A percentile compares a stretch with the other conserved stretches of the same genome.
Conservation (phyloP, 1,284 basidiomycete genomes). For the Cryptococcus amylolentus region DNA sequence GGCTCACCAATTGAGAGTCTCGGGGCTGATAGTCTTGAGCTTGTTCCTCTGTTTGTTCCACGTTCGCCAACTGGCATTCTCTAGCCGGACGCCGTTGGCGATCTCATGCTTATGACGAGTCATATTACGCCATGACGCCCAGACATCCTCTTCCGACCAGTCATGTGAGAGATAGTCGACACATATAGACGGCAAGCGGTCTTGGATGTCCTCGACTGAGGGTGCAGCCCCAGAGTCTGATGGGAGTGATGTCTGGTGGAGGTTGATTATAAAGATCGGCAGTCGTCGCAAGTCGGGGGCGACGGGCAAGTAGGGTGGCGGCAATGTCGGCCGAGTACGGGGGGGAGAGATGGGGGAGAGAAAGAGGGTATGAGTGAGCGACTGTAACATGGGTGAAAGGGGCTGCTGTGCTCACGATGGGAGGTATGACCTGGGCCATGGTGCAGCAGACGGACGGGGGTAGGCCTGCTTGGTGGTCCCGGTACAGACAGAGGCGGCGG, state of each 20-base stretch:
- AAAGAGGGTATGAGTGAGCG: background rate
- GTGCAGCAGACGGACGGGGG: conserved; percentile 5
- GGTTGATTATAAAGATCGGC: background rate
- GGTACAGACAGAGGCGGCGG: background rate
- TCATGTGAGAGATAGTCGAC: conserved; percentile 77
- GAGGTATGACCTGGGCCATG: conserved; percentile 47
- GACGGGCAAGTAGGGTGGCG: background rate
- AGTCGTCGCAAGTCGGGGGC: background rate
- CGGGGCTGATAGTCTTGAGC: conserved; percentile 89
- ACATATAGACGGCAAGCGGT: conserved; percentile 57
- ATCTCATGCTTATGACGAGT: conserved; percentile 98
- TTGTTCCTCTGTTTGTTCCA: conserved; percentile 99
- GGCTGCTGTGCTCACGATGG: conserved; percentile 33
- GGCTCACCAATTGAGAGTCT: conserved; percentile 95
- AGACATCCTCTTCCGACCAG: conserved; percentile 98
- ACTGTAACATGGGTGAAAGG: background rate
- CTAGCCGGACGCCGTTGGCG: conserved; percentile 87
- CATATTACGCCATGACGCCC: conserved; percentile 98
- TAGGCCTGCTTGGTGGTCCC: too few species aligned
- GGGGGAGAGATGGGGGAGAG: background rate
- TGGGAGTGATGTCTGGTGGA: conserved; percentile 44
- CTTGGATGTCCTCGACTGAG: conserved; percentile 55
- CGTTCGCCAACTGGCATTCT: conserved; percentile 97
- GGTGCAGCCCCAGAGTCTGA: conserved; percentile 49
- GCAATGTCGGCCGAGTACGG: background rate